A percentile compares a stretch with the other conserved stretches of the same genome.
These are phyloP conservation scores for Paramecium pentaurelia DNA, from an alignment of 73 alveolate genomes.

Conservation along the genomic window DNA sequence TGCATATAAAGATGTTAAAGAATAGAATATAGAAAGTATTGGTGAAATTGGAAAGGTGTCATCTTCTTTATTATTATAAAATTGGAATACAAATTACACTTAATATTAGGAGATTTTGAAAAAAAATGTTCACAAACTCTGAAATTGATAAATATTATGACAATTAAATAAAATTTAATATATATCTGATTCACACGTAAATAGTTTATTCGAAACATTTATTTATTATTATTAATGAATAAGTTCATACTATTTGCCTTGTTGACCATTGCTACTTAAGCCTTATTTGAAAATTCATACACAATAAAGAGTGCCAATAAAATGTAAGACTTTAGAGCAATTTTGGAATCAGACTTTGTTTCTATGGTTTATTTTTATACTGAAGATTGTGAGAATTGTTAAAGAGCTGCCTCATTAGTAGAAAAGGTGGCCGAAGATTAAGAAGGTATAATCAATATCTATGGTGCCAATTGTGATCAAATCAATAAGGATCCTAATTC, in stretches of 20 bases:
- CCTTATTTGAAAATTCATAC: neutral
- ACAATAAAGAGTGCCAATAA: neutral
- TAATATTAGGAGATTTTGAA: neutral
- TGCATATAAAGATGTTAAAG: neutral
- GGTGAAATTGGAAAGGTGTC: neutral
- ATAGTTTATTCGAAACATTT: neutral
- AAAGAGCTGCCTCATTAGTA: neutral
- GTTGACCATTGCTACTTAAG: neutral
- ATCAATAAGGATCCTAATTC: neutral
- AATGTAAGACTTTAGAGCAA: neutral
- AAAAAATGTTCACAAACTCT: neutral
- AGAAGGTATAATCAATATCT: constrained; percentile 25
- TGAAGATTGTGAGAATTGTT: neutral
- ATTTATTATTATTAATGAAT: neutral
- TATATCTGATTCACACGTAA: neutral
- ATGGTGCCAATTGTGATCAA: constrained; percentile 30
- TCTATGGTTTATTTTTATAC: neutral
- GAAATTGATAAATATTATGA: neutral
- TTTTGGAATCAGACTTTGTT: constrained; percentile 12
- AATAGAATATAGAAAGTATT: neutral
- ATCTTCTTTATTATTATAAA: neutral
- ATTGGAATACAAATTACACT: neutral
- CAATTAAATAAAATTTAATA: neutral
- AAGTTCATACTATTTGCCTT: neutral
- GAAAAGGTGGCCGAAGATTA: constrained; percentile 33